Conservation (phyloP, 179 eudicot genomes). For the Beta macrorhiza region DNA sequence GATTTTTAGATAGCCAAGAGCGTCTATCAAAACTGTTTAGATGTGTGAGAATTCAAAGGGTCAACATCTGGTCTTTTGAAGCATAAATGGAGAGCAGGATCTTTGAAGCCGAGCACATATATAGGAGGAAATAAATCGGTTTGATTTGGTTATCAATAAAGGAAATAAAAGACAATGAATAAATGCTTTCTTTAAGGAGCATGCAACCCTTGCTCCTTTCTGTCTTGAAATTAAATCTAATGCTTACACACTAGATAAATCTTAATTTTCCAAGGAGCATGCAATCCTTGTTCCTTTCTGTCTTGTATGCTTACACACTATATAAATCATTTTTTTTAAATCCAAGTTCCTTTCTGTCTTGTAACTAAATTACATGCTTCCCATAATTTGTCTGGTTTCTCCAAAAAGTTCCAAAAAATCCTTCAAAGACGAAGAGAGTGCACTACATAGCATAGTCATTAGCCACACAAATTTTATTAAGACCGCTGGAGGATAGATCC, state of each 20-base stretch:
- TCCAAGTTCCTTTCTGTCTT: background rate
- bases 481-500: background rate
- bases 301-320: background rate
- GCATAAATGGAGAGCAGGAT: background rate
- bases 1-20: slow-evolving; percentile 1
- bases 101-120: background rate
- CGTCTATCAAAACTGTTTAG: background rate
- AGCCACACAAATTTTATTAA: background rate
- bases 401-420: background rate
- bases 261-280: background rate
- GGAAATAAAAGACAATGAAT: background rate
- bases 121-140: background rate
- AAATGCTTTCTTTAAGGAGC: background rate
- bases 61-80: background rate
- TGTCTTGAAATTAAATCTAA: too few relatives aligned
- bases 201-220: background rate
- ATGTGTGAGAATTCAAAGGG: too few relatives aligned
- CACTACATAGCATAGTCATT: background rate
- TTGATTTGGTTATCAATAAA: background rate
- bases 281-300: background rate
- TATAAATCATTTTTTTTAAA: too few relatives aligned
- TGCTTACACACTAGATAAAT: background rate
- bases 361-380: background rate
- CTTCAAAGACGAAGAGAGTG: background rate
- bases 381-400: background rate